Percentiles rank a stretch among this genome's conserved stretches.
phyloP scores from a whole-genome alignment of 805 yeast genomes.

The Candida khao-thaluensis region DNA sequence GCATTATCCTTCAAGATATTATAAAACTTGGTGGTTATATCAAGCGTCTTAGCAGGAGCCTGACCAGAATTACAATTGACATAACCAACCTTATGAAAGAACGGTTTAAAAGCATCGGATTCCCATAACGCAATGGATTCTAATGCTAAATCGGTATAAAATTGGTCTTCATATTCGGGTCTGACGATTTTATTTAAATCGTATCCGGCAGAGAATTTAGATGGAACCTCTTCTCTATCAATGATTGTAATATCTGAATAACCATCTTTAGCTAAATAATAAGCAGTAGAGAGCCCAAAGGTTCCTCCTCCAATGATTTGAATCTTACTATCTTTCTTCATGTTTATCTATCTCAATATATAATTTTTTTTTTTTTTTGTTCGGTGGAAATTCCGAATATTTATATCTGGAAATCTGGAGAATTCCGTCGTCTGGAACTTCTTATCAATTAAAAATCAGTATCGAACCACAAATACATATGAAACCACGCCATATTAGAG shows the following conservation, averaged over 20 bases:
- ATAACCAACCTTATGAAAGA: constrained; percentile 21
- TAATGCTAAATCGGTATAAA: constrained; percentile 41
- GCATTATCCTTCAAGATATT: constrained; percentile 32
- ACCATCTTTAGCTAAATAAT: constrained; percentile 38
- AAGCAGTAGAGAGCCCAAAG: constrained; percentile 51
- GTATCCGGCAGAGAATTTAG: constrained; percentile 46
- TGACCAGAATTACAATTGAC: constrained; percentile 43
- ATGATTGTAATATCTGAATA: constrained; percentile 36
- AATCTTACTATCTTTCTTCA: constrained; percentile 23
- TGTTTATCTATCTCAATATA: too few species aligned
- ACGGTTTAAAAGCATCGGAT: constrained; percentile 28
- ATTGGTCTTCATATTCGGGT: constrained; percentile 44
- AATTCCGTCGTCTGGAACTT: not conserved
- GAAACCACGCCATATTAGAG: too few species aligned
- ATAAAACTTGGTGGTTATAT: constrained; percentile 38
- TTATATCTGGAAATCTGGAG: not conserved
- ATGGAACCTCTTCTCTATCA: constrained; percentile 38
- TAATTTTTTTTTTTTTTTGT: not conserved
- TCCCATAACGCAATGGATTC: constrained; percentile 46
- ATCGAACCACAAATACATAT: too few species aligned
- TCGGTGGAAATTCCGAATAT: not conserved
- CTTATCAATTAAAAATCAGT: not conserved
- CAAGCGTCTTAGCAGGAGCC: constrained; percentile 24
- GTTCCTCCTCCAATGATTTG: constrained; percentile 55
- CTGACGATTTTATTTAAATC: constrained; percentile 51